Evolutionary conservation across 441 rosid genomes (phyloP), one percentile per base, ranked within the genome.

Genomic region (Cnidoscolus chayamansa): DNA sequence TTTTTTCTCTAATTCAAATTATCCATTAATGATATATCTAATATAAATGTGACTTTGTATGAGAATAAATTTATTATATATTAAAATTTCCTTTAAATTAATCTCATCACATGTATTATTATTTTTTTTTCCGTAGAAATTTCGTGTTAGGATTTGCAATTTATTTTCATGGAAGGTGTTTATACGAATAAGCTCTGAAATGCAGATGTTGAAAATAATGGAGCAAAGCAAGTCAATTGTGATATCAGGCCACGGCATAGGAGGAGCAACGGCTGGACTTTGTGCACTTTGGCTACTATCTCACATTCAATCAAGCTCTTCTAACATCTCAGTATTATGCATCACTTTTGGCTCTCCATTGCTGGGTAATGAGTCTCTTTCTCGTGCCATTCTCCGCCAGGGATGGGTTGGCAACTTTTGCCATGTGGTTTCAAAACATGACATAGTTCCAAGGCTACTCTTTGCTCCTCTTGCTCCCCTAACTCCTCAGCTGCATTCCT

Each of bases 261-360:
- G 97, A 15, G 98, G 91, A 17, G 73, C 97, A 47, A 57, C 78
- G 1, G 95, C 97, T 20, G 80, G 92, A 61, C 88, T 94, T 45
- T 77, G 88, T 69, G 82, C 94, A 64, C 88, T 94, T 31, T 86
- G 90, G 89, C 93, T 94, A 25, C 92, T 94, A 74, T 88, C 79
- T 15, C 49, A 72, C 73, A 68, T 81, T 63, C 81, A 82, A 19
- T 62, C 81, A 1, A 16, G 55, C 17, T 67, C 48, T 50, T 74
- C 82, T 32, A 30, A 75, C 45, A 20, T 68, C 20, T 63, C 81
- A 7, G 79, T 92, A 37, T 76, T 94, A 37, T 92, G 97, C 82
- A 77, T 90, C 86, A 92, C 97, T 30, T 94, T 86, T 2, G 97
- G 97, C 68, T 88, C 92, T 59, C 95, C 97, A 10, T 67, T 94